Evolutionary conservation across 768 basidiomycete species (phyloP).

Genomic region (Boletus rubropictus): DNA sequence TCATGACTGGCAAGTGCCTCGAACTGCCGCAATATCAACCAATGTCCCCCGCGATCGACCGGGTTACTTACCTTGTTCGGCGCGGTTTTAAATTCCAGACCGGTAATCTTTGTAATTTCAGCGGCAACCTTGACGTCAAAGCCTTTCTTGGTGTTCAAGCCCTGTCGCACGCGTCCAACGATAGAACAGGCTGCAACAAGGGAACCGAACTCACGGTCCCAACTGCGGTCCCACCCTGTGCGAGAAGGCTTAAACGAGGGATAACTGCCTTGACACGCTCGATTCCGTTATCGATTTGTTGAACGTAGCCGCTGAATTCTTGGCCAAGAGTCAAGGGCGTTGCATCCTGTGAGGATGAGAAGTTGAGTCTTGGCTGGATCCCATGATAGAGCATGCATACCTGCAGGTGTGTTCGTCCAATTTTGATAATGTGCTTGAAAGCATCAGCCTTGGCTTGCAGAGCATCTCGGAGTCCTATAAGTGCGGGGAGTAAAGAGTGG

Average conservation of each 20-base stretch:
- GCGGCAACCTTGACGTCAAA: slow-evolving; percentile 93
- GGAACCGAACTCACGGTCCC: slow-evolving; percentile 68
- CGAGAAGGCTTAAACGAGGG: slow-evolving; percentile 81
- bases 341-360: slow-evolving; percentile 61
- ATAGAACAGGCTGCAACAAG: background rate
- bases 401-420: slow-evolving; percentile 95
- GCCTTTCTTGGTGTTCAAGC: slow-evolving; percentile 93
- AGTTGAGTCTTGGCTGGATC: background rate
- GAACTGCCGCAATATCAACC: slow-evolving; percentile 50
- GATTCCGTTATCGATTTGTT: slow-evolving; percentile 88
- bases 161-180: slow-evolving; percentile 42
- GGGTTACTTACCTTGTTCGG: slow-evolving; percentile 81
- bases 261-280: slow-evolving; percentile 74
- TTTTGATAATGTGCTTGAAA: slow-evolving; percentile 94
- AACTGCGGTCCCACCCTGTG: slow-evolving; percentile 98
- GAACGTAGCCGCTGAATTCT: slow-evolving; percentile 98
- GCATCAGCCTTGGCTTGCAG: slow-evolving; percentile 74
- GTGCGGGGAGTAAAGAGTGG: slow-evolving; percentile 74
- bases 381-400: slow-evolving; percentile 27
- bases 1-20: slow-evolving; percentile 98
- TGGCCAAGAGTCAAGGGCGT: slow-evolving; percentile 97
- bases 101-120: slow-evolving; percentile 88
- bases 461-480: slow-evolving; percentile 78
- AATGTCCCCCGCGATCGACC: background rate
- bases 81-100: slow-evolving; percentile 88